Percentiles rank a stretch among this genome's conserved stretches.
phyloP scores from a whole-genome alignment of 129 eudicot genomes.

The Pulicaria dysenterica region DNA sequence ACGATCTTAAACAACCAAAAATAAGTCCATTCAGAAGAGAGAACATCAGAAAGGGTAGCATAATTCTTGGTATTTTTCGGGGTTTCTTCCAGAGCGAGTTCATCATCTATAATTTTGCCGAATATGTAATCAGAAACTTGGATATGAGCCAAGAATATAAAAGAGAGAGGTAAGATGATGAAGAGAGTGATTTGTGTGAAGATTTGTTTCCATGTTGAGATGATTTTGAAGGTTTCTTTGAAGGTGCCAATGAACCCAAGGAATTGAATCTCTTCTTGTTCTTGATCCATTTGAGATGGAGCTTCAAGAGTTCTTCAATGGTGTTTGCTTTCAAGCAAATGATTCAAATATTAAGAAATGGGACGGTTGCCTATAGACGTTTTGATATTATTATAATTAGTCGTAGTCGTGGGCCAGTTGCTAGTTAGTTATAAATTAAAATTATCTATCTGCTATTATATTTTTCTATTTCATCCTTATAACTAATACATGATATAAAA shows the following conservation, averaged over 20 bases:
- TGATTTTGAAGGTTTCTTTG: conserved; percentile 47
- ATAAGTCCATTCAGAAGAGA: conserved; percentile 34
- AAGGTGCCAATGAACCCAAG: conserved; percentile 47
- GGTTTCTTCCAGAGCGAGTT: conserved; percentile 32
- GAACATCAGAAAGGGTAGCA: conserved; percentile 23
- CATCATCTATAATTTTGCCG: conserved; percentile 33
- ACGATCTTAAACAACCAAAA: conserved; percentile 38
- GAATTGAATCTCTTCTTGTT: conserved; percentile 50
- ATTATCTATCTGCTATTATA: not conserved
- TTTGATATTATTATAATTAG: conserved; percentile 3
- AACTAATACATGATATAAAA: too few relatives aligned
- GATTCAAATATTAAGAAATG: conserved; percentile 9
- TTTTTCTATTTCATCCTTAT: too few relatives aligned
- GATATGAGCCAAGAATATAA: conserved; percentile 47
- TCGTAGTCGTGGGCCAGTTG: not conserved
- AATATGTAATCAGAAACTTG: conserved; percentile 42
- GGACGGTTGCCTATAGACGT: conserved; percentile 2
- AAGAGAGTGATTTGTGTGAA: conserved; percentile 43
- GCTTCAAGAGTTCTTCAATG: conserved; percentile 20
- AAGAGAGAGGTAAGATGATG: conserved; percentile 55
- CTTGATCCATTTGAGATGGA: conserved; percentile 45
- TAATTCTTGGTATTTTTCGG: conserved; percentile 34
- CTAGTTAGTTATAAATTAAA: not conserved
- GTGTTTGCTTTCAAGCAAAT: conserved; percentile 23
- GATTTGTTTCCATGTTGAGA: conserved; percentile 32